Percentiles rank a stretch among this genome's conserved stretches.
Evolutionary conservation across 2,329 filamentous ascomycete species (phyloP).

Genomic region (Penicillium hordei): DNA sequence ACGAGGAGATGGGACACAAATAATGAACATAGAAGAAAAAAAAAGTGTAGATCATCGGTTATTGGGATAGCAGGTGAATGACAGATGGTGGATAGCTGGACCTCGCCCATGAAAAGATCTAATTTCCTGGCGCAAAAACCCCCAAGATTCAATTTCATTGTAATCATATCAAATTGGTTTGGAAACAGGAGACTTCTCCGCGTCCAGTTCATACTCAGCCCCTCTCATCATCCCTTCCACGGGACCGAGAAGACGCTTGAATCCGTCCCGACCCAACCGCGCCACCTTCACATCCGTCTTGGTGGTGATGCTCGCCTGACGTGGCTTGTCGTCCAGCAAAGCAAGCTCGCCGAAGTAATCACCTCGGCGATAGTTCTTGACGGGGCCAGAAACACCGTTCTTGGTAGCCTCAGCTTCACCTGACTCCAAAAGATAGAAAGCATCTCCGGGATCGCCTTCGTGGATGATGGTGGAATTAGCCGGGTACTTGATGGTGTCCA

Average conservation of each 20-base stretch:
- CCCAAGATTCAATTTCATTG: constrained; percentile 14
- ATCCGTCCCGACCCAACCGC: constrained; percentile 86
- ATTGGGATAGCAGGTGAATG: constrained; percentile 4
- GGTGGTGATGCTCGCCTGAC: constrained; percentile 84
- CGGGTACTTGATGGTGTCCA: constrained; percentile 85
- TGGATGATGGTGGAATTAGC: constrained; percentile 79
- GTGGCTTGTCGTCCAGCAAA: constrained; percentile 86
- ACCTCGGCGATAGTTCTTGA: constrained; percentile 83
- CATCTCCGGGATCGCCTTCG: constrained; percentile 86
- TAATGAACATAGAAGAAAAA: constrained; percentile 4
- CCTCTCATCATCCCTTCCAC: constrained; percentile 94
- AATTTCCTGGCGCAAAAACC: background rate
- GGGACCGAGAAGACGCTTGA: constrained; percentile 87
- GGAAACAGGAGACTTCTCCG: constrained; percentile 27
- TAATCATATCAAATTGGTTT: constrained; percentile 25
- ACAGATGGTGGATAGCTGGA: background rate
- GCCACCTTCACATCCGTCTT: constrained; percentile 89
- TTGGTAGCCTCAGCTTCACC: constrained; percentile 88
- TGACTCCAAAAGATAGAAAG: constrained; percentile 86
- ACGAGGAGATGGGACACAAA: constrained; percentile 11
- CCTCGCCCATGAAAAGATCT: constrained; percentile 3
- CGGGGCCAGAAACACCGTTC: constrained; percentile 64
- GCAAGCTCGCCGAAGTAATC: constrained; percentile 98
- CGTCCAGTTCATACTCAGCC: constrained; percentile 44
- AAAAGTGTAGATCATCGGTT: background rate